Evolutionary conservation across 2,329 filamentous ascomycete genomes (phyloP), one percentile per base, ranked within the genome.

Genomic region (Apiospora saccharicola): DNA sequence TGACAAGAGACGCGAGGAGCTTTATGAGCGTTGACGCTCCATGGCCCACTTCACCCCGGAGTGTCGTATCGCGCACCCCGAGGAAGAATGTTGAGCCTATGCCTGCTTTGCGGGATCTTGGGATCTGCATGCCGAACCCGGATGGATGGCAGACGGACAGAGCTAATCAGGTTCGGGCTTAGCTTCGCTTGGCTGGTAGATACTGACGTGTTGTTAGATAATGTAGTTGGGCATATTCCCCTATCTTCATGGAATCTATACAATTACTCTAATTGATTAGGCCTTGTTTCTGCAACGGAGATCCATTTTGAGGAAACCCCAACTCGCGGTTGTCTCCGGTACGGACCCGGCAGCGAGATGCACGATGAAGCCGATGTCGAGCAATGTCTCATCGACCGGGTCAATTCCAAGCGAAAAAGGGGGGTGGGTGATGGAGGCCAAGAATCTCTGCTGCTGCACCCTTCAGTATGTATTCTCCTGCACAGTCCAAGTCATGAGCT

Each of bases 381-480:
- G 34, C 34, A 41, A 41, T 10, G 34, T 64, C 41, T 22, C 10
- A 10, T 2, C 57, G 19, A 6, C 30, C 53, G 53, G 53, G 53
- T 61, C 53, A 61, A 61, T 37, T 61, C 30, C 16, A n/a, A 30
- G 53, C 53, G 53, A 61, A 61, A 61, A 61, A 26, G 53, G 26
- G 26, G 53, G 53, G 16, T 19, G 26, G 8, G 51, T 57, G 26
- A 34, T 26, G 26, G n/a, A 14, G 51, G 26, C 51, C 26, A 57
- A 34, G 26, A 26, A 34, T 14, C 34, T 22, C 47, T 53, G n/a
- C 49, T 26, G n/a, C 22, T 49, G 47, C 7, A 24, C 22, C 22
- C 47, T n/a, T 49, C 47, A 13, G 8, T 51, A 51, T 51, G 8
- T 51, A 51, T 51, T 24, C 49, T 22, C 53, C 53, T 37, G 53